A percentile compares a stretch with the other conserved stretches of the same genome.
phyloP scores from a whole-genome alignment of 257 asterid species.

The Salvia miltiorrhiza region DNA sequence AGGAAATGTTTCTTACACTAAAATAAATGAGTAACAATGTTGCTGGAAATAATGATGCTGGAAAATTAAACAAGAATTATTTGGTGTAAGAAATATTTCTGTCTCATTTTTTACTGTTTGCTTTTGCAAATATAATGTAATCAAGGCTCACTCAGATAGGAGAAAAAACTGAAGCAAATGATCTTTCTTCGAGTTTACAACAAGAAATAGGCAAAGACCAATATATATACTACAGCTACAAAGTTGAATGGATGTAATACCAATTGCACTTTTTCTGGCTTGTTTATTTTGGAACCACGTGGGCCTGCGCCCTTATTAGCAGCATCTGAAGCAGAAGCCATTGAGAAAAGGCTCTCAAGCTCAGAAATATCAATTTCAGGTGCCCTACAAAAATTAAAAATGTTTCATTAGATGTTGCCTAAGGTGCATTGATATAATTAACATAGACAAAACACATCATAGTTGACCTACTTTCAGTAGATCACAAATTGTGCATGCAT shows the following conservation, averaged over 20 bases:
- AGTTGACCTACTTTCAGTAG: neutral
- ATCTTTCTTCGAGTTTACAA: neutral
- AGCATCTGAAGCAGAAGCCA: constrained; percentile 88
- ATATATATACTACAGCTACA: constrained; percentile 13
- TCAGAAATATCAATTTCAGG: constrained; percentile 96
- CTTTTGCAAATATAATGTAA: neutral
- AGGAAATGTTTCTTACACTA: neutral
- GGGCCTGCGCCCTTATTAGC: constrained; percentile 61
- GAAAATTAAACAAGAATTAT: neutral
- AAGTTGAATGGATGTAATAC: constrained; percentile 30
- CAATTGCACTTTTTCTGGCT: constrained; percentile 97
- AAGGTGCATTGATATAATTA: constrained; percentile 1
- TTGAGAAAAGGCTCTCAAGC: constrained; percentile 96
- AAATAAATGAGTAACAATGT: neutral
- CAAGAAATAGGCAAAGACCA: neutral
- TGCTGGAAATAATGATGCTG: neutral
- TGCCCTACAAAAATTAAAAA: constrained; percentile 49
- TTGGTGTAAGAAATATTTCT: neutral
- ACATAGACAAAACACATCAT: constrained; percentile 2
- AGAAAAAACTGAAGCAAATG: constrained; percentile 9
- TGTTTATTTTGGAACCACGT: constrained; percentile 80
- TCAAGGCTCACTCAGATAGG: constrained; percentile 1
- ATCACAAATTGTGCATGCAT: constrained; percentile 11
- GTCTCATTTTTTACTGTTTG: constrained; percentile 1
- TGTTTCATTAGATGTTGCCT: constrained; percentile 29